A percentile compares a stretch with the other conserved stretches of the same genome.
phyloP scores from a whole-genome alignment of 2,329 filamentous ascomycete genomes.

The Beauveria caledonica region DNA sequence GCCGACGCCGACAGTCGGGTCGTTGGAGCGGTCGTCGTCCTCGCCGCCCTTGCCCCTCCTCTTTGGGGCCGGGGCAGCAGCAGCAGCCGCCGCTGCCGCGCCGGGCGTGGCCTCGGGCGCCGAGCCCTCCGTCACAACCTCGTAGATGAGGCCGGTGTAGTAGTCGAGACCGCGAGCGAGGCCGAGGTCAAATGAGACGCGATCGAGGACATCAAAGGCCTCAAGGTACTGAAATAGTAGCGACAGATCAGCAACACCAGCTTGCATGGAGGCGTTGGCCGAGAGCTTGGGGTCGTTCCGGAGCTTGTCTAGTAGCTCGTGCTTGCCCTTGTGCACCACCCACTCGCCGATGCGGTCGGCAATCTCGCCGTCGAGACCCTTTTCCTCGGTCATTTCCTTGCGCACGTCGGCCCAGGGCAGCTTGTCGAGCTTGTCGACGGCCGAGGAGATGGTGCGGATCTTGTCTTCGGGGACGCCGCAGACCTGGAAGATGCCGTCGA shows the following conservation, averaged over 20 bases:
- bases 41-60: constrained; percentile 46
- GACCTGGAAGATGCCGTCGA: constrained; percentile 79
- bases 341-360: constrained; percentile 85
- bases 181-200: constrained; percentile 81
- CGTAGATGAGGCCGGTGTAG: constrained; percentile 86
- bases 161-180: constrained; percentile 88
- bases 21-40: constrained; percentile 61
- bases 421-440: constrained; percentile 95
- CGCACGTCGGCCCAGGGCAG: constrained; percentile 81
- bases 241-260: constrained; percentile 73
- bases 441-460: constrained; percentile 81
- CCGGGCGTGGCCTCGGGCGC: constrained; percentile 40
- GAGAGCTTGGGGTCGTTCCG: constrained; percentile 58
- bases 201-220: constrained; percentile 62
- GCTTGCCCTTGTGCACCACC: constrained; percentile 67
- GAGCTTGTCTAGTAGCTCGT: constrained; percentile 65
- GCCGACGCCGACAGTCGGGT: constrained; percentile 76
- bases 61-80: constrained; percentile 34
- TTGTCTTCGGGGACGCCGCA: constrained; percentile 79
- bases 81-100: constrained; percentile 23
- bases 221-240: constrained; percentile 76
- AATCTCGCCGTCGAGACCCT: constrained; percentile 66
- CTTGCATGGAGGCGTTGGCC: constrained; percentile 66
- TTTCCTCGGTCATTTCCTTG: constrained; percentile 89
- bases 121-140: constrained; percentile 76